phyloP scores from a whole-genome alignment of 2,329 filamentous ascomycete genomes.

The Pseudonectria buxi region DNA sequence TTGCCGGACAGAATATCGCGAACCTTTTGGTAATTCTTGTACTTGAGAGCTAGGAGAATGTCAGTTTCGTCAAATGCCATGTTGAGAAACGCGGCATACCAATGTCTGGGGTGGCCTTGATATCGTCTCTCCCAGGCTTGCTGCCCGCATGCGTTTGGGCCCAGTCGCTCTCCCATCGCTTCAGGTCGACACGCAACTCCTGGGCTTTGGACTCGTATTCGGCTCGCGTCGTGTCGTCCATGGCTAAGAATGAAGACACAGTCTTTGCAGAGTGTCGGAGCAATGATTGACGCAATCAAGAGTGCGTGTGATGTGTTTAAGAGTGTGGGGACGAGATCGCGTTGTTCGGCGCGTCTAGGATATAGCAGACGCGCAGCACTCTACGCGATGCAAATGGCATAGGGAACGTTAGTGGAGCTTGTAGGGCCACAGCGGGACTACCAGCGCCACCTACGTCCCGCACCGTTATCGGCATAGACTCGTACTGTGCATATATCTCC shows the following conservation, averaged over 20 bases:
- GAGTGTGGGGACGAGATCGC: conserved; percentile 11
- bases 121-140: conserved; percentile 68
- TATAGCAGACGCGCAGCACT: conserved; percentile 16
- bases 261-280: background rate
- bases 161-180: conserved; percentile 68
- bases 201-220: conserved; percentile 45
- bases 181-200: conserved; percentile 60
- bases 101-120: conserved; percentile 65
- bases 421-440: conserved; percentile 7
- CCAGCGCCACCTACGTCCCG: conserved; percentile 3
- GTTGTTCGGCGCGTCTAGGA: conserved; percentile 13
- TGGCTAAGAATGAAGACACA: conserved; percentile 16
- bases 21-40: conserved; percentile 67
- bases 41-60: conserved; percentile 55
- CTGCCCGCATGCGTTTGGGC: conserved; percentile 53
- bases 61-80: conserved; percentile 1
- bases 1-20: conserved; percentile 54
- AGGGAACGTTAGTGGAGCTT: conserved; percentile 13
- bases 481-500: background rate
- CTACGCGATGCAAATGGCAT: conserved; percentile 13
- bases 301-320: conserved; percentile 2
- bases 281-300: background rate
- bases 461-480: conserved; percentile 1
- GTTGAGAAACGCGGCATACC: conserved; percentile 39
- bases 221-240: conserved; percentile 40